Evolutionary conservation across 2,329 filamentous ascomycete species (phyloP).

Genomic region (Exserohilum rostratum): DNA sequence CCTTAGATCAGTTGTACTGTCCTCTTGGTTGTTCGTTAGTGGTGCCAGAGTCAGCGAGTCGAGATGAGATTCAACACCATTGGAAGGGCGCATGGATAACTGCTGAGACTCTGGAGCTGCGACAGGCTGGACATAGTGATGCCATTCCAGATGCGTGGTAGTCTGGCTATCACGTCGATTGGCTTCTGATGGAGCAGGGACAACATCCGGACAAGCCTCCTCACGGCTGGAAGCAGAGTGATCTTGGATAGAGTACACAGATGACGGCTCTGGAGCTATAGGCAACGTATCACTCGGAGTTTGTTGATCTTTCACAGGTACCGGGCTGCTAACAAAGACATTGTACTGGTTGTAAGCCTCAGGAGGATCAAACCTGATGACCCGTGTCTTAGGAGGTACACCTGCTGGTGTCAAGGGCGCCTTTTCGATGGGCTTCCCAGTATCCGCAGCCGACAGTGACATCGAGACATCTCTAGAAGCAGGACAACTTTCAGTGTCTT

Average conservation of each 20-base stretch:
- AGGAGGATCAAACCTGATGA: slow-evolving; percentile 5
- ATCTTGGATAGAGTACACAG: slow-evolving; percentile 34
- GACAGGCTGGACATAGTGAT: neutral
- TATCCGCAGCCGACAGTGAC: slow-evolving; percentile 6
- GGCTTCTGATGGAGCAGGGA: slow-evolving; percentile 15
- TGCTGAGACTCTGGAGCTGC: neutral
- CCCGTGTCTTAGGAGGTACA: slow-evolving; percentile 8
- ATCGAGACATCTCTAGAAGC: neutral
- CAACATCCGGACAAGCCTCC: slow-evolving; percentile 21
- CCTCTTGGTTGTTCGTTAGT: slow-evolving; percentile 27
- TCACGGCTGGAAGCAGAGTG: slow-evolving; percentile 19
- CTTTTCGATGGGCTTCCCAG: slow-evolving; percentile 18
- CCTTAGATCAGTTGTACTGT: slow-evolving; percentile 43
- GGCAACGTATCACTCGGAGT: slow-evolving; percentile 21
- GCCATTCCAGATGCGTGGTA: slow-evolving; percentile 45
- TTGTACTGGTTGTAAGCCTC: slow-evolving; percentile 12
- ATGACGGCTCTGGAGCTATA: slow-evolving; percentile 24
- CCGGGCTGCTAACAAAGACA: slow-evolving; percentile 1
- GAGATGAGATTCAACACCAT: slow-evolving; percentile 15
- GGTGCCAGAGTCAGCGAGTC: neutral
- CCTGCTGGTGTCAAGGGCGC: slow-evolving; percentile 16
- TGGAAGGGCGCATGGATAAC: slow-evolving; percentile 5
- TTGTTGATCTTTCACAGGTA: slow-evolving; percentile 15
- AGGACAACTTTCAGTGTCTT: slow-evolving; percentile 1
- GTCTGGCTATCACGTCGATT: slow-evolving; percentile 40